These are phyloP conservation scores for Candida alai DNA, from an alignment of 805 yeast species.

Conservation along the genomic window DNA sequence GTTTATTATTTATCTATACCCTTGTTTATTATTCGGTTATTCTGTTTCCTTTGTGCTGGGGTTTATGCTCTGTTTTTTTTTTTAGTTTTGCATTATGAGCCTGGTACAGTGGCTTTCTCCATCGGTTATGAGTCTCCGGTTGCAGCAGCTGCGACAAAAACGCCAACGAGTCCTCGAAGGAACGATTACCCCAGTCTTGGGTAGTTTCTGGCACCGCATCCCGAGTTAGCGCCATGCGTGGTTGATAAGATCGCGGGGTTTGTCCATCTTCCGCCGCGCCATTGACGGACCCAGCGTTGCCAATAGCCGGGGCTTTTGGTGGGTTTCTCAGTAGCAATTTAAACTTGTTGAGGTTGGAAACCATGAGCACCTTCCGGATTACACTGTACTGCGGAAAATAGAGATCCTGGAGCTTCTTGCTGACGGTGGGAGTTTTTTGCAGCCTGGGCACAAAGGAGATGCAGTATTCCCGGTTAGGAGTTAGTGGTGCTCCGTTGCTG, in stretches of 20 bases:
- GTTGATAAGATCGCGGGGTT: neutral
- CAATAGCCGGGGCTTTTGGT: too few species aligned
- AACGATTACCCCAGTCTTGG: constrained; percentile 11
- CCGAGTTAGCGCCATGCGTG: neutral
- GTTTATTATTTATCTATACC: too few species aligned
- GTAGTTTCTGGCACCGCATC: neutral
- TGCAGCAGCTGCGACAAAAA: constrained; percentile 15
- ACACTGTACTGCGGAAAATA: constrained; percentile 10
- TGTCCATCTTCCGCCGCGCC: neutral
- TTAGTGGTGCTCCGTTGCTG: constrained; percentile 6
- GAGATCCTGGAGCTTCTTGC: constrained; percentile 3
- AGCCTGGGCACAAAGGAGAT: constrained; percentile 12
- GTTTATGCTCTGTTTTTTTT: too few species aligned
- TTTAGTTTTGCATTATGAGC: too few species aligned
- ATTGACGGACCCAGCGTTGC: too few species aligned
- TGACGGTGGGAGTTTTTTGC: constrained; percentile 8
- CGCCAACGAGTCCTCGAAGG: constrained; percentile 16
- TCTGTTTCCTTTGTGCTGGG: too few species aligned
- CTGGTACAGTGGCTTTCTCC: too few species aligned
- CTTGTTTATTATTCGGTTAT: too few species aligned
- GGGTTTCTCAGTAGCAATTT: too few species aligned
- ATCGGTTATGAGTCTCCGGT: too few species aligned
- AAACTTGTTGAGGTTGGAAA: constrained; percentile 9
- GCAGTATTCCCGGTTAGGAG: constrained; percentile 3
- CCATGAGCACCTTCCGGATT: constrained; percentile 2